Percentiles rank a stretch among this genome's conserved stretches.
phyloP scores from a whole-genome alignment of 768 basidiomycete genomes.

The Tulasnella sp. region DNA sequence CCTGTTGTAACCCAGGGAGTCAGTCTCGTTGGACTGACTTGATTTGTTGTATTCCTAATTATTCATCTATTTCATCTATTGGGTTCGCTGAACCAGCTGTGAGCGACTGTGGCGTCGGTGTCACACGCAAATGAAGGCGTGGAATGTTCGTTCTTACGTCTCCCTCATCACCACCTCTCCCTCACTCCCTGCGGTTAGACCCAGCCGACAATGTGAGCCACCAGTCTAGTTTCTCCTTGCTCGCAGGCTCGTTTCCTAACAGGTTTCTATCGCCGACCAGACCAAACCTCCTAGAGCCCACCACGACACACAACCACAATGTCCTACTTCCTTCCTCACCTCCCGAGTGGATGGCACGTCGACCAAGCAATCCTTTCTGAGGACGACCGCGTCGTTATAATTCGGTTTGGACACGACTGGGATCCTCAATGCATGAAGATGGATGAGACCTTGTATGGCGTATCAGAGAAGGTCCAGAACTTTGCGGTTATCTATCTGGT shows the following conservation, averaged over 20 bases:
- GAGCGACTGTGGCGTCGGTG: too few species aligned
- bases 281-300: background rate
- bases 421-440: slow-evolving; percentile 96
- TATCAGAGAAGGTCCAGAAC: slow-evolving; percentile 97
- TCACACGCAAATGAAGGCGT: background rate
- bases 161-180: background rate
- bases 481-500: slow-evolving; percentile 95
- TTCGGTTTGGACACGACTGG: slow-evolving; percentile 94
- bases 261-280: background rate
- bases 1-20: too few species aligned
- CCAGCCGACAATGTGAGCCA: background rate
- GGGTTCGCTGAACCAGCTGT: too few species aligned
- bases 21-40: too few species aligned
- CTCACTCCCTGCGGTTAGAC: background rate
- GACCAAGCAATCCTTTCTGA: slow-evolving; percentile 99
- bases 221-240: background rate
- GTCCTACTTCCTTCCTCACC: slow-evolving; percentile 88
- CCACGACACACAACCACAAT: slow-evolving; percentile 42
- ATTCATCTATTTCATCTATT: too few species aligned
- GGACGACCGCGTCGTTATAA: slow-evolving; percentile 92
- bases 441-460: slow-evolving; percentile 93
- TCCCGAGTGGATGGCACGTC: slow-evolving; percentile 96
- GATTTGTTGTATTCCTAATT: too few species aligned
- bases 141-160: background rate
- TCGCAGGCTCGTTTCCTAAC: background rate